Conservation (phyloP, 192 early-diverging fungal species). For the Anaeromyces robustus region DNA sequence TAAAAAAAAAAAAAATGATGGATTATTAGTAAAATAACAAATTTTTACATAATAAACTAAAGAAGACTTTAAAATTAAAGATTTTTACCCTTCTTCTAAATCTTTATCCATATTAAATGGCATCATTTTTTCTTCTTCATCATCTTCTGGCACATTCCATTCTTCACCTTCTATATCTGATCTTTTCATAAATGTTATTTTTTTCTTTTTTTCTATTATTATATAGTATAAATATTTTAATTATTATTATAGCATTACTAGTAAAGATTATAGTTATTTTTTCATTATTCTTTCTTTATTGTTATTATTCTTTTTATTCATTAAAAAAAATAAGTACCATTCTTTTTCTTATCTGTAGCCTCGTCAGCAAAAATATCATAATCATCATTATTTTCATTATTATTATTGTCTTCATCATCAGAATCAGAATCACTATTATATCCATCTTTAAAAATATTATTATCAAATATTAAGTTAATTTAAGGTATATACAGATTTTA, state of each 20-base stretch:
- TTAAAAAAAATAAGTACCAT: no score
- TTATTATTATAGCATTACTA: no score
- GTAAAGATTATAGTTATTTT: no score
- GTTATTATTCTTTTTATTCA: no score
- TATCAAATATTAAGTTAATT: no score
- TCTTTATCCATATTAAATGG: background rate
- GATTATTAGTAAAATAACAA: no score
- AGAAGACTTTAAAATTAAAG: no score
- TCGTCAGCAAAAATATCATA: background rate
- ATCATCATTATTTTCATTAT: background rate
- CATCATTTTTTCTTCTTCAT: background rate
- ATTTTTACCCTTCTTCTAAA: background rate
- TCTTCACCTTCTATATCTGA: background rate
- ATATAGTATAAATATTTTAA: background rate
- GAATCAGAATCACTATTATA: background rate
- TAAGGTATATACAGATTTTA: no score
- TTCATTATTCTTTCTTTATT: no score
- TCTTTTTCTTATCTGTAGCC: background rate
- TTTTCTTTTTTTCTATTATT: background rate
- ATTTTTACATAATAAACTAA: no score
- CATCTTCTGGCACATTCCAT: background rate
- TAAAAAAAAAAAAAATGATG: no score
- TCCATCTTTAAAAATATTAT: background rate
- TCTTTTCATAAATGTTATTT: background rate
- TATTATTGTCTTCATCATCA: background rate